Base-by-base conservation (phyloP, 2,329 filamentous ascomycete genomes). In the Pseudovirgaria hyperparasitica region DNA sequence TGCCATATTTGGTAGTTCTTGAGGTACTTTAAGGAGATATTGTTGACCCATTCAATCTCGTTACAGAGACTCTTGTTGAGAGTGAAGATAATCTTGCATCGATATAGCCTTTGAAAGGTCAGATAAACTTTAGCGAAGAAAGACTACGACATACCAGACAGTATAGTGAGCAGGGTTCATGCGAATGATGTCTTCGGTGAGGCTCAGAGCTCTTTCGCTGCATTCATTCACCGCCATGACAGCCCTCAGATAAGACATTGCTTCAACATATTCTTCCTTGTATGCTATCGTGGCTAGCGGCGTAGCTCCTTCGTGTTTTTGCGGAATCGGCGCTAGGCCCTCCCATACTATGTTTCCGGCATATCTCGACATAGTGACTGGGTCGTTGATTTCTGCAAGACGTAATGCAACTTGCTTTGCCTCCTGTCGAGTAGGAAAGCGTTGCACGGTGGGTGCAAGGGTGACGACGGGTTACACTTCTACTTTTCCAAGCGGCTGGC, bases 1-100 rank as follows among this genome's bases (percentile, higher is more conserved):
- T 81, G 56, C 70, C 90, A 98, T 54, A 98, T 98, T 58, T 98
- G 90, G 60, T 98, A 98, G 60, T 96, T 98, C 57, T 98, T 98
- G 45, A 92, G 74, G 51, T 93, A 78, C 31, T 72, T 65, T 27
- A 92, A 63, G 8, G 87, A 82, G 16, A 90, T 74, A 8, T 72
- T 63, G 55, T 94, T 92, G 27, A 98, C 65, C 85, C 87, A 98
- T 22, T 63, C 60, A 24, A 94, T 65, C 54, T 98, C 90, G 32
- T 76, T 67, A 3, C 63, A 56, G 23, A 90, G 61, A 29, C 75
- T 60, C 25, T 76, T 65, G 25, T 69, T 54, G 15, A 92, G 63
- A 3, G 71, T 65, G 37, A 77, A 69, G 25, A 96, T 58, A 28
- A 78, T 80, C 45, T 77, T 73, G 40, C 86, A 84, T 35, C 90